These are phyloP conservation scores for Cantharellus anzutake DNA, from an alignment of 768 basidiomycete genomes.

Conservation along the genomic window DNA sequence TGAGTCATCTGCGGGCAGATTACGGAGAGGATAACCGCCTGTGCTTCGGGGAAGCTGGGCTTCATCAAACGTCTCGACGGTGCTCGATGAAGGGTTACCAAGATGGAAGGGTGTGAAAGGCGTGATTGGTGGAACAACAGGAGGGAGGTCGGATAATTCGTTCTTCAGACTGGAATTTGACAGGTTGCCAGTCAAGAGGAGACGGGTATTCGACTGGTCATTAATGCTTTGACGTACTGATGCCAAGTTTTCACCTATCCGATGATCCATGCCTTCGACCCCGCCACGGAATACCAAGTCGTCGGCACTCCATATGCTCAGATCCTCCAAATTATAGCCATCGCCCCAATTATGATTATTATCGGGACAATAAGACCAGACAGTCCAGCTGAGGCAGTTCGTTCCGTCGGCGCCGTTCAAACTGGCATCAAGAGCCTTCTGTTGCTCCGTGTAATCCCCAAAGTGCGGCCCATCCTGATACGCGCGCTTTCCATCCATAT, in stretches of 20 bases:
- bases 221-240: neutral
- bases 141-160: neutral
- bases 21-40: neutral
- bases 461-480: slow-evolving; percentile 45
- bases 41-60: neutral
- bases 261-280: neutral
- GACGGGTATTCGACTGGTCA: neutral
- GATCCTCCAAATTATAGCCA: slow-evolving; percentile 91
- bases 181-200: neutral
- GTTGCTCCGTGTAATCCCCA: slow-evolving; percentile 29
- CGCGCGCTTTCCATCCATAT: slow-evolving; percentile 73
- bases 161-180: neutral
- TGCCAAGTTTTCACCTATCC: neutral
- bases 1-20: neutral
- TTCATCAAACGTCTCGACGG: neutral
- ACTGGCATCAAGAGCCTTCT: slow-evolving; percentile 75
- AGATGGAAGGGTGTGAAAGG: neutral
- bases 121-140: neutral
- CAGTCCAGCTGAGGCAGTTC: slow-evolving; percentile 58
- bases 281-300: slow-evolving; percentile 26
- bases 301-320: slow-evolving; percentile 71
- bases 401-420: slow-evolving; percentile 58
- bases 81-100: neutral
- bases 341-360: slow-evolving; percentile 82
- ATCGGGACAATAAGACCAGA: slow-evolving; percentile 81